A percentile compares a stretch with the other conserved stretches of the same genome.
Evolutionary conservation across 345 rosid species (phyloP).

Genomic region (Theobroma cacao): DNA sequence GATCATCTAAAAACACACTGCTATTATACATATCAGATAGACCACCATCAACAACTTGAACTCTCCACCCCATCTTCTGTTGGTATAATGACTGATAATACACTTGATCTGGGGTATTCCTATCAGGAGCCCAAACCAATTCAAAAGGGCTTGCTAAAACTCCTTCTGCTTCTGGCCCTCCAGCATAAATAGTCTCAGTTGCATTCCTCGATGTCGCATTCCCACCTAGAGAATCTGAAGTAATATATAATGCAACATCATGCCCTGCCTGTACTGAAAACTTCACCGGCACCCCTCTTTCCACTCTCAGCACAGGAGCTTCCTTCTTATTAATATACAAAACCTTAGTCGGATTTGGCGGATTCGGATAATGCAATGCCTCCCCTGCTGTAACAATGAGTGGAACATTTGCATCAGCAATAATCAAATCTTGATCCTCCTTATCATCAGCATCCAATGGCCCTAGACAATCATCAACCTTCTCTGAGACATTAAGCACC

Average conservation of each 20-base stretch:
- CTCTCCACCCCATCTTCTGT: slow-evolving; percentile 94
- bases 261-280: slow-evolving; percentile 72
- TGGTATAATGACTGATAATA: slow-evolving; percentile 81
- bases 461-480: slow-evolving; percentile 53
- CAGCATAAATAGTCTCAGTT: slow-evolving; percentile 77
- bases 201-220: slow-evolving; percentile 79
- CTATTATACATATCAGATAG: slow-evolving; percentile 91
- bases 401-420: slow-evolving; percentile 49
- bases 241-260: slow-evolving; percentile 69
- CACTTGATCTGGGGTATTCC: slow-evolving; percentile 90
- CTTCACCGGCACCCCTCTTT: slow-evolving; percentile 69
- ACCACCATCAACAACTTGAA: slow-evolving; percentile 96
- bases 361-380: slow-evolving; percentile 58
- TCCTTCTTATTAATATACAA: slow-evolving; percentile 71
- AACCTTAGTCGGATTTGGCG: slow-evolving; percentile 62
- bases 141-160: slow-evolving; percentile 72
- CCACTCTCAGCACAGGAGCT: slow-evolving; percentile 69
- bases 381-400: slow-evolving; percentile 48
- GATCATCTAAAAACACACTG: slow-evolving; percentile 87
- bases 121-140: slow-evolving; percentile 79
- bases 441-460: slow-evolving; percentile 66
- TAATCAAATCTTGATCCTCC: slow-evolving; percentile 69
- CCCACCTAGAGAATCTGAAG: slow-evolving; percentile 90
- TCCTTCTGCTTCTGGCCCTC: slow-evolving; percentile 89
- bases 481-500: slow-evolving; percentile 45